Base-by-base conservation (phyloP, 495 filamentous ascomycete genomes). In the Talaromyces ruber region DNA sequence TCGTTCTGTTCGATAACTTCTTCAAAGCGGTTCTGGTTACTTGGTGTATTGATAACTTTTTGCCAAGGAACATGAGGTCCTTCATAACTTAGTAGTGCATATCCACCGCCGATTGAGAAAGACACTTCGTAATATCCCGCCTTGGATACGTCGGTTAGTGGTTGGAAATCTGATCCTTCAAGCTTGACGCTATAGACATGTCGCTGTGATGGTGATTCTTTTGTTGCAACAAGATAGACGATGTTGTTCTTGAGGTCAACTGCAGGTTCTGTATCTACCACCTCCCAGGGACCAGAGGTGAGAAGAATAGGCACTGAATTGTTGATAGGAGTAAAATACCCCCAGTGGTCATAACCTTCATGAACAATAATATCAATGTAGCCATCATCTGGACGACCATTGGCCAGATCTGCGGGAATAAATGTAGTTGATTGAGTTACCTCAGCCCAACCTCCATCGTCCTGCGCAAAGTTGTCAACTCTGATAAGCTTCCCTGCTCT, bases 371-470 rank as follows among this genome's bases (percentile, higher is more conserved):
- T 93, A 74, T 98, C 94, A 63, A 98, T 85, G 68, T 98, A 98
- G 4, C 94, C 94, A 70, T 95, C 90, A 22, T 92, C 73, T 37
- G 80, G 78, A 11, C 94, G 86, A 16, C 90, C 90, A 64, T 90
- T 92, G 24, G 72, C 65, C 39, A 89, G 84, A 70, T 96, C 88
- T 3, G 92, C 89, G 7, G 94, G 95, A 59, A 98, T 88, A 68
- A 88, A 96, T 62, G 79, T 83, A 3, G 94, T 97, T 29, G 86
- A 82, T 65, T 98, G 86, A 1, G 92, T 89, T 37, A 97, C 90
- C 72, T 98, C 94, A 64, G 98, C 94, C 94, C 94, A 98, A 50
- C 94, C 94, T 12, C 93, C 93, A 71, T 98, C 94, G 6, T 97
- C 75, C 28, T 83, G 82, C 58, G 85, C 82, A 62, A 98, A 85